phyloP scores from a whole-genome alignment of 306 rosid genomes.

The Crataegus laevigata region DNA sequence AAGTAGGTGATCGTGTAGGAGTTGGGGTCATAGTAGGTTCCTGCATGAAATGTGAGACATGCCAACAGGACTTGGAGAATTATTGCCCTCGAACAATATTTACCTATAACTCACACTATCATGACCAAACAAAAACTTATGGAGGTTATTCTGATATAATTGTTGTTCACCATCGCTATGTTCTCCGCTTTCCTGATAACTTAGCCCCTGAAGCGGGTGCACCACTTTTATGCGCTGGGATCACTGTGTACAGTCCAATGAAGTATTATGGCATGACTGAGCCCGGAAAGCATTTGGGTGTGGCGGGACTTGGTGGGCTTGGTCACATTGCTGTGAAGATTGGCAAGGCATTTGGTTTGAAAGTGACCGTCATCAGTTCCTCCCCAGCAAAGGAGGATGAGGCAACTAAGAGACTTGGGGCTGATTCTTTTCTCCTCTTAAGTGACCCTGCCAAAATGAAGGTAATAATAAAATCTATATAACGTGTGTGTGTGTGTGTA shows the following conservation, averaged over 20 bases:
- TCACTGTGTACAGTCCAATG: slow-evolving; percentile 89
- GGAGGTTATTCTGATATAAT: slow-evolving; percentile 79
- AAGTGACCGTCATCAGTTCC: slow-evolving; percentile 87
- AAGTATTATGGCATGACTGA: slow-evolving; percentile 80
- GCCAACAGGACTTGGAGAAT: slow-evolving; percentile 70
- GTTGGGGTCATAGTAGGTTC: slow-evolving; percentile 85
- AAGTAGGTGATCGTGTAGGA: slow-evolving; percentile 77
- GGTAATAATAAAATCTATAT: slow-evolving; percentile 21
- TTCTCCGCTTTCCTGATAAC: slow-evolving; percentile 58
- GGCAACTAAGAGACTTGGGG: slow-evolving; percentile 64
- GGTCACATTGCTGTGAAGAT: slow-evolving; percentile 87
- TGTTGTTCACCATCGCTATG: slow-evolving; percentile 70
- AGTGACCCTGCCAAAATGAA: slow-evolving; percentile 50
- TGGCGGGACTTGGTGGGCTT: slow-evolving; percentile 92
- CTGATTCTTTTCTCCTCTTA: slow-evolving; percentile 73
- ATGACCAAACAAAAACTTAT: slow-evolving; percentile 48
- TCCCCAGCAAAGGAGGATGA: slow-evolving; percentile 60
- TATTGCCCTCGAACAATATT: slow-evolving; percentile 51
- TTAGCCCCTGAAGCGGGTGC: slow-evolving; percentile 80
- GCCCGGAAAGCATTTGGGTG: slow-evolving; percentile 86
- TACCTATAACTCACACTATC: slow-evolving; percentile 48
- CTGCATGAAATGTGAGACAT: slow-evolving; percentile 61
- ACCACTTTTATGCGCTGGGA: slow-evolving; percentile 90
- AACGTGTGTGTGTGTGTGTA: too few relatives aligned
- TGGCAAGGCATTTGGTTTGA: slow-evolving; percentile 87